Evolutionary conservation across 2,329 filamentous ascomycete genomes (phyloP), one percentile per base, ranked within the genome.

Genomic region (Apiospora sp.): DNA sequence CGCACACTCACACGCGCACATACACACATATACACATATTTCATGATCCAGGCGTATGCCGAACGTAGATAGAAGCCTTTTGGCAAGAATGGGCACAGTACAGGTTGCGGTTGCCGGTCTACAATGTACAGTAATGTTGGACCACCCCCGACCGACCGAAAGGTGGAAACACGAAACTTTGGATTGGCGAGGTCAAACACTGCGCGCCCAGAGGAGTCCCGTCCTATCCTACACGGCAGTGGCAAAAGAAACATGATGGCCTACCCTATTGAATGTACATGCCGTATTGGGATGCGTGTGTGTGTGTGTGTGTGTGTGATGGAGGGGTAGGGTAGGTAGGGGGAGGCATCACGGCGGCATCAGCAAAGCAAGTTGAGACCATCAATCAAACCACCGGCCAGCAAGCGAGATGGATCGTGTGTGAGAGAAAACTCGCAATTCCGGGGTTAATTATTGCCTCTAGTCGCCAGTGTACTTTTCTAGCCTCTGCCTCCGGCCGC

Each of bases 131-230:
- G 27, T 30, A 30, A 37, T 61, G 54, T 61, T 61, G 30, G 27
- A 61, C 54, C 54, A 61, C 27, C 30, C 19, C 19, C 58, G 34
- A 64, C 58, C 58, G 58, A 41, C 58, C 19, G 49, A 51, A 27
- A 51, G n/a, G 49, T 51, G 58, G 58, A 30, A 64, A 64, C 58
- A 64, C 58, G 30, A 64, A 64, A 64, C 58, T 41, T 64, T 64
- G 34, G 34, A 64, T 64, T 64, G 58, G 58, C 58, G 34, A 64
- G 58, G 34, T 64, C 58, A 41, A 64, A 64, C 58, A 34, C 58
- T 34, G 58, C 58, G 58, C 58, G 58, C 58, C 54, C 54, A 61
- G 16, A 13, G 8, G 54, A 37, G 22, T 10, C 30, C 27, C 14
- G 19, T 13, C 34, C 58, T 41, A 64, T 64, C 30, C 8, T 41